Conservation (phyloP, 306 rosid genomes). For the Acacia melanoxylon region DNA sequence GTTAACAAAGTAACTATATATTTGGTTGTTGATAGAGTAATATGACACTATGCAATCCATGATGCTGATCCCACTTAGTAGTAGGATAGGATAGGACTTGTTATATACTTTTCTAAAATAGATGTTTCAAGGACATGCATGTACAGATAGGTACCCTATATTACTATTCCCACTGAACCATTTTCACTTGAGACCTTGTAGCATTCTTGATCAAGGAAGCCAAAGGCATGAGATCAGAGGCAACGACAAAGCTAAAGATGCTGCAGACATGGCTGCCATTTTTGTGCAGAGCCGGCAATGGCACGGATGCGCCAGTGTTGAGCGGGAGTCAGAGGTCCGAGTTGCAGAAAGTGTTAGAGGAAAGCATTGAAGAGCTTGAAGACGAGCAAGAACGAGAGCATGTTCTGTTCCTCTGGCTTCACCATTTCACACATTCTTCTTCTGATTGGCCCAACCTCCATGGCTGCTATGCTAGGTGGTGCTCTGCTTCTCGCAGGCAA, state of each 20-base stretch:
- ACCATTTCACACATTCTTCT: conserved; percentile 62
- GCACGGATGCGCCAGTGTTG: conserved; percentile 57
- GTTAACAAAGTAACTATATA: too few species aligned
- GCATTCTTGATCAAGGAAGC: conserved; percentile 70
- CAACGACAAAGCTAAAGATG: conserved; percentile 54
- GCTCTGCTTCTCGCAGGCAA: conserved; percentile 57
- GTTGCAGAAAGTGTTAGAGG: conserved; percentile 61
- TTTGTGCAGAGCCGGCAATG: conserved; percentile 72
- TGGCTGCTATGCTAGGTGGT: conserved; percentile 69
- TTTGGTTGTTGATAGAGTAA: too few species aligned
- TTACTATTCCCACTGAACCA: background rate
- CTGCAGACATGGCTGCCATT: conserved; percentile 74
- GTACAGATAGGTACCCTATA: background rate
- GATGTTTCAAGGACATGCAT: background rate
- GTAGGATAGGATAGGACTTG: too few species aligned
- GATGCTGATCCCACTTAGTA: too few species aligned
- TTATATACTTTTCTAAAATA: too few species aligned
- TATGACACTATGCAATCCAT: too few species aligned
- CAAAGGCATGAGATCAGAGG: conserved; percentile 44
- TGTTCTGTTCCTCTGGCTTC: conserved; percentile 77
- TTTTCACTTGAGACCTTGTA: conserved; percentile 27
- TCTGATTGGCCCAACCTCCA: conserved; percentile 88
- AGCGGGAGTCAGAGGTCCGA: conserved; percentile 51
- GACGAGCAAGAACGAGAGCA: conserved; percentile 57
- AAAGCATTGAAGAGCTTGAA: conserved; percentile 47